A percentile compares a stretch with the other conserved stretches of the same genome.
These are phyloP conservation scores for Phanerodontia chrysosporium DNA, from an alignment of 768 basidiomycete genomes.

Conservation along the genomic window DNA sequence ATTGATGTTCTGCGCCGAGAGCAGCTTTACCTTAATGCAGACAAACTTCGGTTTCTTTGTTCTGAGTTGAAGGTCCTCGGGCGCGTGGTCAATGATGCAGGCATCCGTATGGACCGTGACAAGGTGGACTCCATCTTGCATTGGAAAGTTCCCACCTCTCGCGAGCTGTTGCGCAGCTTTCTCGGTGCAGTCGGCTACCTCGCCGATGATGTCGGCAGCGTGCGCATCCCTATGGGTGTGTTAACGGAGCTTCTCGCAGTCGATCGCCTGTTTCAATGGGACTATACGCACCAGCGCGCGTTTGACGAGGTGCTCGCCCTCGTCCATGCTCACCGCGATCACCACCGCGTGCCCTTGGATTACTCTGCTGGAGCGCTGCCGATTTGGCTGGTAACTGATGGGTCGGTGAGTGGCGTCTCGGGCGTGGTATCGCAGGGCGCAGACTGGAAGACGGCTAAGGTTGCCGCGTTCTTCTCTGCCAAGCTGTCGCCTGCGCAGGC, in stretches of 20 bases:
- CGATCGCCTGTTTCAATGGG: slow-evolving; percentile 26
- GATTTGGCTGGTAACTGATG: slow-evolving; percentile 24
- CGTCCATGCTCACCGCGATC: slow-evolving; percentile 11
- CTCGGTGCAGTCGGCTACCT: slow-evolving; percentile 38
- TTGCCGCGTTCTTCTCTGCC: slow-evolving; percentile 25
- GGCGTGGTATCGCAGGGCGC: slow-evolving; percentile 21
- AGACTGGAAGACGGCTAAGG: slow-evolving; percentile 9
- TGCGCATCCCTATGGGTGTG: slow-evolving; percentile 29
- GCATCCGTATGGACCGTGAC: slow-evolving; percentile 33
- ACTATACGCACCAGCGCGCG: slow-evolving; percentile 21
- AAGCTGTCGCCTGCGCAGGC: slow-evolving; percentile 25
- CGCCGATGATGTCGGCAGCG: slow-evolving; percentile 31
- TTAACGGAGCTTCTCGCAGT: slow-evolving; percentile 27
- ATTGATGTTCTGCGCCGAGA: slow-evolving; percentile 25
- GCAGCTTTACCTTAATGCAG: slow-evolving; percentile 28
- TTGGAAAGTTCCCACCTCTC: slow-evolving; percentile 30
- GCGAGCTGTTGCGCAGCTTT: slow-evolving; percentile 36
- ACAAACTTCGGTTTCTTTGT: slow-evolving; percentile 33
- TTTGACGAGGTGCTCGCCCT: slow-evolving; percentile 15
- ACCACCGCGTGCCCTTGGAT: not conserved
- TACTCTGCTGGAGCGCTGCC: no score
- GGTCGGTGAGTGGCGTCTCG: slow-evolving; percentile 14
- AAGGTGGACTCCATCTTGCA: slow-evolving; percentile 31
- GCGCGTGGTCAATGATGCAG: slow-evolving; percentile 34
- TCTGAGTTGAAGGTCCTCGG: slow-evolving; percentile 34